Evolutionary conservation across 768 basidiomycete species (phyloP), one percentile per base, ranked within the genome.

Genomic region (Favolaschia claudopus): DNA sequence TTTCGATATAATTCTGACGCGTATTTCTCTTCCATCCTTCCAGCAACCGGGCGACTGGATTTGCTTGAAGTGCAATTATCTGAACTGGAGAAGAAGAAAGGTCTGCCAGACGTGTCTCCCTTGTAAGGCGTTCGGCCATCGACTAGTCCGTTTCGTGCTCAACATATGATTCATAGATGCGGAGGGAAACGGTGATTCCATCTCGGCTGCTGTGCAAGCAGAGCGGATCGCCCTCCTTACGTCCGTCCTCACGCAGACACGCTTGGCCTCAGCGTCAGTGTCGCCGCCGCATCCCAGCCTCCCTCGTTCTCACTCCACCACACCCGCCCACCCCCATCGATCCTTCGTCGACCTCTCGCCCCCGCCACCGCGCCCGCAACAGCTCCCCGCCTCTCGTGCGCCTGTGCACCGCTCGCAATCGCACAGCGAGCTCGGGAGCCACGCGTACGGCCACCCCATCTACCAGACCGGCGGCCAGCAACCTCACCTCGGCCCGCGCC

Each of bases 21-120:
- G 34, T 58, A 43, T 53, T 47, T 69, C 38, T 60, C 42, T 56
- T 50, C 47, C 34, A n/a, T 13, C 37, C 58, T 49, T 61, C 51
- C 65, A 83, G 82, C 89, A 91, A 79, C 89, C 89, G 7, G 89
- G 89, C 17, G 89, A 91, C 76, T 91, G 89, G 92, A 81, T 92
- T 54, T 95, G 92, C 74, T 78, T 81, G 63, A 91, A 89, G 70
- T 95, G 93, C 73, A 89, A 90, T 68, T 94, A 95, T 75, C 74
- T 93, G 64, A 95, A 95, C 71, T 95, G 92, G 92, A 82, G 92
- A 63, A 77, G 92, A 56, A 78, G 92, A 53, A 94, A 94, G 74
- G 93, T 95, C 58, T 95, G 92, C 76, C 92, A 94, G 79, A 93
- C 91, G 10, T 94, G 92, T 74, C 84, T 86, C 59, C 92, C 92